These are phyloP conservation scores for Calocera viscosa DNA, from an alignment of 768 basidiomycete species.

Conservation along the genomic window DNA sequence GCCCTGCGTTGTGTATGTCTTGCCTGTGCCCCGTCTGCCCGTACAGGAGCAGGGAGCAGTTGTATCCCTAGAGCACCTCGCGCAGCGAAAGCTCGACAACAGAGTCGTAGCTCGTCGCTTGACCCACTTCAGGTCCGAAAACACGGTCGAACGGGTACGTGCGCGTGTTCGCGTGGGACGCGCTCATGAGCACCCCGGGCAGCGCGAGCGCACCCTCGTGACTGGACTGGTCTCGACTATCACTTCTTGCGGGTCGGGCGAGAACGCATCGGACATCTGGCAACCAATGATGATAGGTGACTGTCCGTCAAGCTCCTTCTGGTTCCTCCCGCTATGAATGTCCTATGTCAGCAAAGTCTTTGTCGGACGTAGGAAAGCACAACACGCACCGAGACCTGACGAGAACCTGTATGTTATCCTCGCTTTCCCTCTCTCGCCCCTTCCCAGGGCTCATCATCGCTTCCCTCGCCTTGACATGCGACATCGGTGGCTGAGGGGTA, in stretches of 20 bases:
- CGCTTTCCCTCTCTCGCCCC: slow-evolving; percentile 38
- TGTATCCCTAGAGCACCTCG: slow-evolving; percentile 91
- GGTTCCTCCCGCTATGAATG: slow-evolving; percentile 43
- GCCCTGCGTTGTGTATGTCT: slow-evolving; percentile 99
- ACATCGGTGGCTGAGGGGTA: background rate
- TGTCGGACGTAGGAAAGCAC: background rate
- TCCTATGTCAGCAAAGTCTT: background rate
- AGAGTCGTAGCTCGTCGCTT: slow-evolving; percentile 83
- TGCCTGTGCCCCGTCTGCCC: slow-evolving; percentile 98
- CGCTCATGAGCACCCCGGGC: slow-evolving; percentile 34
- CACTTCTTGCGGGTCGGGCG: slow-evolving; percentile 61
- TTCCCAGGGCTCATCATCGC: background rate
- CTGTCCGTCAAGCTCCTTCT: slow-evolving; percentile 70
- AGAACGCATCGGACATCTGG: slow-evolving; percentile 35
- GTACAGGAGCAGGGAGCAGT: slow-evolving; percentile 94
- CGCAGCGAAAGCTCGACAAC: slow-evolving; percentile 87
- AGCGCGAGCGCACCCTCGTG: slow-evolving; percentile 60
- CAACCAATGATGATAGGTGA: slow-evolving; percentile 71
- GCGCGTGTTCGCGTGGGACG: slow-evolving; percentile 30
- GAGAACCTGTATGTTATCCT: slow-evolving; percentile 86
- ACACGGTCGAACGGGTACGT: slow-evolving; percentile 93
- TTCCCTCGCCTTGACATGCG: background rate
- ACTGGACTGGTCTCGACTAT: slow-evolving; percentile 73
- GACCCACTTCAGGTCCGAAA: slow-evolving; percentile 94
- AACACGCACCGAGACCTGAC: slow-evolving; percentile 61